Conservation (phyloP, 305 asterid genomes). For the Withania somnifera region DNA sequence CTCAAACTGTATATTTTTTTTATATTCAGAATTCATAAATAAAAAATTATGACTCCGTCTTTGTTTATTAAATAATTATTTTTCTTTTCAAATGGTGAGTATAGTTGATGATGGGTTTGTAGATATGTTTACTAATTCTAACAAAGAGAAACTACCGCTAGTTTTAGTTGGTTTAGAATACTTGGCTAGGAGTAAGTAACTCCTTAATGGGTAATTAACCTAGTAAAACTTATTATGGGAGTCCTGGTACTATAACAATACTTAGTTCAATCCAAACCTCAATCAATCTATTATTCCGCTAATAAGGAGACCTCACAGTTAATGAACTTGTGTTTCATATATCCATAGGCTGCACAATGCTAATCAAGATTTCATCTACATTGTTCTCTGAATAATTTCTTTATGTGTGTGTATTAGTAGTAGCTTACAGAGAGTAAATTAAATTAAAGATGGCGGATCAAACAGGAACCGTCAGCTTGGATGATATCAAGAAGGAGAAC, state of each 20-base stretch:
- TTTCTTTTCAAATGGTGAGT: neutral
- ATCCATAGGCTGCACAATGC: neutral
- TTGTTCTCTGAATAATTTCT: neutral
- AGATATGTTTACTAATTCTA: neutral
- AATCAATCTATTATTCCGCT: neutral
- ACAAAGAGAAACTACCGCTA: neutral
- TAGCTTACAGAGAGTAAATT: neutral
- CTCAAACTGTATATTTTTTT: too few species aligned
- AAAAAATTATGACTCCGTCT: neutral
- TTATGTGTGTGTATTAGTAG: neutral
- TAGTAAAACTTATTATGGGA: neutral
- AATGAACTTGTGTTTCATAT: neutral
- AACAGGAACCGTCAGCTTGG: constrained; percentile 31
- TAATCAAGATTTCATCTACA: neutral
- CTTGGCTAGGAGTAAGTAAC: constrained; percentile 1
- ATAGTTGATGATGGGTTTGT: neutral
- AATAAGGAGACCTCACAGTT: neutral
- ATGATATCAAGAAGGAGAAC: constrained; percentile 40
- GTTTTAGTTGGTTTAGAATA: neutral
- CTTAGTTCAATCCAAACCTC: neutral
- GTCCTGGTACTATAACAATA: neutral
- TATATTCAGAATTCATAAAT: too few species aligned
- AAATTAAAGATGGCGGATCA: constrained; percentile 25
- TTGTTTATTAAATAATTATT: too few species aligned
- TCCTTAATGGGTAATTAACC: neutral